Conservation (phyloP, 2,329 filamentous ascomycete species). For the Ophiocordyceps camponoti-saundersi region DNA sequence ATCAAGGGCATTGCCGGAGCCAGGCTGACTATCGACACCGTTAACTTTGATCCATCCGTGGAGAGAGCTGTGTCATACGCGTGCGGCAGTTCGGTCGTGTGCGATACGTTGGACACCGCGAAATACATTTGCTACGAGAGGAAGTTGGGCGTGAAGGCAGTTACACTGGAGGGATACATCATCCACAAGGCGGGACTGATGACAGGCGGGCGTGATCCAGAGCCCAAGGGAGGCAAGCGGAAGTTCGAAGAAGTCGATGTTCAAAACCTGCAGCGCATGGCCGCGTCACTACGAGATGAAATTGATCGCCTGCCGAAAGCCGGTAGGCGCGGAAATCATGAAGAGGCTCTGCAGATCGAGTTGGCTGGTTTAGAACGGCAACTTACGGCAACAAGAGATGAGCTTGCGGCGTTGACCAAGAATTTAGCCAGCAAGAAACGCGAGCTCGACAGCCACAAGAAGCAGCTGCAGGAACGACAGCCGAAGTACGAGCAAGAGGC, state of each 20-base stretch:
- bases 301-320: slow-evolving; percentile 65
- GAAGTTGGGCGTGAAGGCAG: slow-evolving; percentile 78
- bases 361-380: slow-evolving; percentile 65
- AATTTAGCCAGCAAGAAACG: slow-evolving; percentile 75
- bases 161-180: slow-evolving; percentile 86
- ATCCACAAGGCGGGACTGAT: slow-evolving; percentile 95
- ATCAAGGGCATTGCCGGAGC: slow-evolving; percentile 78
- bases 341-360: slow-evolving; percentile 68
- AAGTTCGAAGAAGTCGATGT: slow-evolving; percentile 84
- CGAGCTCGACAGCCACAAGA: slow-evolving; percentile 57
- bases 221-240: slow-evolving; percentile 57
- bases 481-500: slow-evolving; percentile 64
- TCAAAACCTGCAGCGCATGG: slow-evolving; percentile 63
- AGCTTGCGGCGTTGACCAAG: slow-evolving; percentile 61
- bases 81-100: slow-evolving; percentile 88
- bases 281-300: slow-evolving; percentile 59
- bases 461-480: slow-evolving; percentile 56
- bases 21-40: slow-evolving; percentile 84
- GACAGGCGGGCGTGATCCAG: slow-evolving; percentile 78
- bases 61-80: slow-evolving; percentile 90
- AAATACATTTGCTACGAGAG: slow-evolving; percentile 80
- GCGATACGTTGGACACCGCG: slow-evolving; percentile 71
- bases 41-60: slow-evolving; percentile 77
- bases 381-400: slow-evolving; percentile 52
- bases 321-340: slow-evolving; percentile 57